Evolutionary conservation across 768 basidiomycete species (phyloP), one percentile per base, ranked within the genome.

Genomic region (Mycena amicta): DNA sequence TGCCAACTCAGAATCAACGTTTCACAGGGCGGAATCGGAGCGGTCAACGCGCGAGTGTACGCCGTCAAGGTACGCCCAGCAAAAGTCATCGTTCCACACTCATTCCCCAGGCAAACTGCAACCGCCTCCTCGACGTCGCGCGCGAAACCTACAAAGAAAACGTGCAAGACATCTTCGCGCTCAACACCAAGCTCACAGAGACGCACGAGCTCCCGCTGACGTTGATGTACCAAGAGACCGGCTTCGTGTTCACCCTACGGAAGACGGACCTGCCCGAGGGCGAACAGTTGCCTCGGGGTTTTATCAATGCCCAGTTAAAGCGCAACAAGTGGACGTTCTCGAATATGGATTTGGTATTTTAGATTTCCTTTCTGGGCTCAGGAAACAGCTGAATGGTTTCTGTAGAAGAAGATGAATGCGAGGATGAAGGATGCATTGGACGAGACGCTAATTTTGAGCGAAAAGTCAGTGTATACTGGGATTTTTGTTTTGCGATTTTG

Each of bases 101-200:
- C 30, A 25, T 29, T 27, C 37, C 50, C 5, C 46, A 89, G 83
- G 90, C 92, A 2, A 90, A 91, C 59, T 83, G 81, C 66, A 92
- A 93, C 63, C 84, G 85, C 27, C 78, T 96, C 11, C 86, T 99
- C 28, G 96, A 98, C 62, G 93, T 98, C 5, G 97, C 96, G 2
- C 83, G 97, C 2, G 93, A 93, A 70, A 95, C 95, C 0, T 98
- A 89, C 76, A 92, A 89, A 65, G 95, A 99, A 71, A 96, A 96
- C 63, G 81, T 96, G 43, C 83, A 85, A 16, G 96, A 99, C 67
- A 93, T 97, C 53, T 86, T 87, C 61, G 80, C 87, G 53, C 75
- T 94, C 31, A 84, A 83, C 58, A 75, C 77, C 16, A 75, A 74
- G 0, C 73, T 93, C 15, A 76, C 84, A 0, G 84, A 90, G 58